Evolutionary conservation across 306 rosid genomes (phyloP), one percentile per base, ranked within the genome.

Genomic region (Sesbania bispinosa): DNA sequence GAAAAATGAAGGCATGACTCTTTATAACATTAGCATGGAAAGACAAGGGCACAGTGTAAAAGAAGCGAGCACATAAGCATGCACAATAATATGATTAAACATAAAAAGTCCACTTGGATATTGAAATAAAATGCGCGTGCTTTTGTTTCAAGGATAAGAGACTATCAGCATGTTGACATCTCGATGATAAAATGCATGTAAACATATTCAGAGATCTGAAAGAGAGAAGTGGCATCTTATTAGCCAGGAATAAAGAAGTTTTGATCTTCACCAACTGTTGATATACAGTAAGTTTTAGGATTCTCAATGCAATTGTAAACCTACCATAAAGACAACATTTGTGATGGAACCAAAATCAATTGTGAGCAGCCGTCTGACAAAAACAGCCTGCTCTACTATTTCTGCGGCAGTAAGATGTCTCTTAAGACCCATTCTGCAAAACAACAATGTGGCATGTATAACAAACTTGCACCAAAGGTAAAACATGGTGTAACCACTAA

Each of bases 301-400:
- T 36, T 52, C 38, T 32, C 60, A 38, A 21, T 21, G 16, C 35
- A 59, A 65, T 33, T 9, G 33, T 2, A 21, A 23, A 80, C 90
- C 60, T 77, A 93, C 98, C 98, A 93, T 93, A 77, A 93, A 93
- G 42, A 88, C 98, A 58, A 90, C 97, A 81, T 93, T 93, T 9
- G 96, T 80, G 69, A 93, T 90, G 20, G 81, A 79, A 50, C 98
- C 98, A 75, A 93, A 90, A 84, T 93, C 96, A 75, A 79, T 61
- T 7, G 96, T 85, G 52, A 93, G 89, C 69, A 93, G 52, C 61
- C 88, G 85, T 74, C 89, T 82, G 0, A 92, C 92, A 85, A 84
- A 87, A 46, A 87, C 98, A 10, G 96, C 93, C 78, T 90, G 98
- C 79, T 93, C 98, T 30, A 90, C 96, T 59, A 93, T 93, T 85